A percentile compares a stretch with the other conserved stretches of the same genome.
Evolutionary conservation across 495 filamentous ascomycete genomes (phyloP).

Genomic region (Staphylotrichum tortipilum): DNA sequence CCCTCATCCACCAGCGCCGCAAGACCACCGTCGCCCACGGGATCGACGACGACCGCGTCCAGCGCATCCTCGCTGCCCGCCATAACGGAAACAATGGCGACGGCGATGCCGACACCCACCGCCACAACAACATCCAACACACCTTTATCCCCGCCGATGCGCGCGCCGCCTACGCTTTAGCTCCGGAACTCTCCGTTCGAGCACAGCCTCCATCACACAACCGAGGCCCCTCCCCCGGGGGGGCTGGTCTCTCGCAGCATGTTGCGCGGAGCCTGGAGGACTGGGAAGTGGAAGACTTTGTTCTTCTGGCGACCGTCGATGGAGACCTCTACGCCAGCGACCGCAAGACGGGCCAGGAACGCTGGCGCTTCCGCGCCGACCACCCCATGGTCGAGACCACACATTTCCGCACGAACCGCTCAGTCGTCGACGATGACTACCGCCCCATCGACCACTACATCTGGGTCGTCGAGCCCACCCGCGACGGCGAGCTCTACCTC

Average conservation of each 20-base stretch:
- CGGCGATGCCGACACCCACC: too few species aligned
- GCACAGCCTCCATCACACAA: constrained; percentile 63
- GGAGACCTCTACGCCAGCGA: constrained; percentile 90
- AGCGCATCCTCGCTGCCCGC: constrained; percentile 11
- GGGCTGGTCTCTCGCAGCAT: constrained; percentile 63
- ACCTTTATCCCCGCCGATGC: constrained; percentile 56
- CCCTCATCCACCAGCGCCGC: constrained; percentile 16
- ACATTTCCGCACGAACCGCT: constrained; percentile 67
- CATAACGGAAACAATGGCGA: too few species aligned
- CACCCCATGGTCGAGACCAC: constrained; percentile 84
- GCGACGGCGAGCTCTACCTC: constrained; percentile 81
- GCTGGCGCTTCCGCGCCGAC: constrained; percentile 76
- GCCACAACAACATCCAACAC: constrained; percentile 27
- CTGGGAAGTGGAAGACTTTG: constrained; percentile 99
- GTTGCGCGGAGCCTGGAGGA: constrained; percentile 94
- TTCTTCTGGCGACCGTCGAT: constrained; percentile 98
- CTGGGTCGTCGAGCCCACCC: constrained; percentile 94
- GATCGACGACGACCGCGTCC: constrained; percentile 10
- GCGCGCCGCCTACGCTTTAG: constrained; percentile 89
- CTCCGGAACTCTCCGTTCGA: constrained; percentile 84
- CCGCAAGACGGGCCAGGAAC: constrained; percentile 69
- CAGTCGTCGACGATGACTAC: constrained; percentile 46
- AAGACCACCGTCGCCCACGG: constrained; percentile 16
- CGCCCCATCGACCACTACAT: constrained; percentile 69
- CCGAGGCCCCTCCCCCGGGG: constrained; percentile 38